Evolutionary conservation across 169 alveolate species (phyloP), one percentile per base, ranked within the genome.

Genomic region (Cryptosporidium sp.): DNA sequence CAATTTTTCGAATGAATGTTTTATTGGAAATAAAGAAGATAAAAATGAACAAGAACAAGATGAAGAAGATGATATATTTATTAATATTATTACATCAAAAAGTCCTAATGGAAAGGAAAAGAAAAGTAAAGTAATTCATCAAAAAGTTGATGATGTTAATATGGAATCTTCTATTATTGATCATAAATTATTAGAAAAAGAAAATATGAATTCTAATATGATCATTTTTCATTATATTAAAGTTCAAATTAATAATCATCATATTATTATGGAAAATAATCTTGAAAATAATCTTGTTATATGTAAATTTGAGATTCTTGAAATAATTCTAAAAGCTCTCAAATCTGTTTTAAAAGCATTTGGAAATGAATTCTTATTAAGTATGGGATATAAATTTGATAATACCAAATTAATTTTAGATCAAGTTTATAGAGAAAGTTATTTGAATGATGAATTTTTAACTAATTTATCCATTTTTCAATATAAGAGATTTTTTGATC

Each of bases 351-450:
- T 80, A 26, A 44, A 62, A 29, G 21, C 33, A 45, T 60, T 80
- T 80, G 89, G 89, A 39, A 80, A 42, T n/a, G 89, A 80, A 31
- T 65, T 80, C 62, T 39, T 80, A 6, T 23, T 80, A 48, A 80
- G 80, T 62, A 80, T 65, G 73, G 89, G 89, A 42, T 62, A 65
- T 23, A 60, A 65, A 39, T 80, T 80, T 44, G 89, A 80, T 44
- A 37, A 65, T 18, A 80, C 89, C 2, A 80, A 67, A 52, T 31
- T 80, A 3, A n/a, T 80, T 23, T n/a, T 65, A 2, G 89, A 80
- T 23, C 53, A 1, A 29, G 39, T 62, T 0, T 73, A 73, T 42
- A 73, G 86, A 21, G 86, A 73, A 21, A 33, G 26, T 29, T 73
- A 73, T 21, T n/a, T 73, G n/a, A 73, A 73, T 23, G 33, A 52